Evolutionary conservation across 225 moss, liverwort and hornwort species (phyloP), one percentile per base, ranked within the genome.

Genomic region (Pleurozium schreberi): DNA sequence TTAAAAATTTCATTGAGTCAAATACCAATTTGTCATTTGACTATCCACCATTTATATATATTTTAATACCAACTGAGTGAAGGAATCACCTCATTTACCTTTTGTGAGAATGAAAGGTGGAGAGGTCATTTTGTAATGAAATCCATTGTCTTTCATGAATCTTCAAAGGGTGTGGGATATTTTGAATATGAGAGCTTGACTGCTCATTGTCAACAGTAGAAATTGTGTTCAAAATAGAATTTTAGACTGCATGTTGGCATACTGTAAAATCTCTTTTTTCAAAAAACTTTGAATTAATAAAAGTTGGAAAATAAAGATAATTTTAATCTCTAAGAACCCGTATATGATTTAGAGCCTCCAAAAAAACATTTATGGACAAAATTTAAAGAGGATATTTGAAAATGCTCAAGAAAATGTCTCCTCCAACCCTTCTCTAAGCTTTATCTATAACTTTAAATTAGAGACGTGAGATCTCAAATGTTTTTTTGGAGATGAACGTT

Each of bases 271-370:
- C 8, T 15, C 0, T 43, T 43, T 70, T 70, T 42, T 2, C 4
- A 19, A 49, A 31, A 30, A 19, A 0, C 4, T 31, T 49, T 47
- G 1, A 19, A 31, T 11, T 11, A 0, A 7, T 0, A 18, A 47
- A 18, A 30, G 6, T 18, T 18, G 4, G 6, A 0, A 18, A 23
- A 31, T 74, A 0, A 49, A 7, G 3, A 2, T 31, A 7, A 11
- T 1, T 47, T 47, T 18, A 3, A 74, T 30, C 1, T 28, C 2
- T 0, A 6, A 11, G 12, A 11, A 7, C 2, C 0, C 0, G 0
- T 19, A 31, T 49, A 12, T 11, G 5, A 74, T 74, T 74, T 74
- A 18, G 1, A 31, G 1, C 1, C 33, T 75, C 1, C 0, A 10
- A 74, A 4, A 47, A 74, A 18, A 43, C 6, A 27, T 0, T 47